Conservation (phyloP, 441 rosid genomes). For the Pelargonium citronellum region DNA sequence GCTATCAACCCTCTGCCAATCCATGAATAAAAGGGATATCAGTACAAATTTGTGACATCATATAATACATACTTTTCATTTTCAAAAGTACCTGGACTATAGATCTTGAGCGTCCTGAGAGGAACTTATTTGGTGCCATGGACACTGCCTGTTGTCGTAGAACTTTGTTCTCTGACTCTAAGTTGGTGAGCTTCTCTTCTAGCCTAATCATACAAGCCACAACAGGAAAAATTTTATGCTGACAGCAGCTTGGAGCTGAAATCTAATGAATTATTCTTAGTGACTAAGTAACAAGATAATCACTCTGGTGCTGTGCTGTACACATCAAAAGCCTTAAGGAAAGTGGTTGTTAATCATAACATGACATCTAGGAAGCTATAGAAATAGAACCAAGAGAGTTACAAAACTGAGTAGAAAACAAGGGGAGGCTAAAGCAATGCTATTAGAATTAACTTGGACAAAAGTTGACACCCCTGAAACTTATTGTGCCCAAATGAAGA, state of each 20-base stretch:
- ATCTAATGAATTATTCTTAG: neutral
- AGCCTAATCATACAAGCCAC: conserved; percentile 41
- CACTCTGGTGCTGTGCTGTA: neutral
- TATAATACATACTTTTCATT: conserved; percentile 2
- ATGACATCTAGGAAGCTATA: neutral
- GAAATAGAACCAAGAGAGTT: neutral
- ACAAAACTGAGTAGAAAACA: neutral
- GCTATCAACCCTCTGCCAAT: conserved; percentile 74
- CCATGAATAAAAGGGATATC: conserved; percentile 10
- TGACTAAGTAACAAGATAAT: too few species aligned
- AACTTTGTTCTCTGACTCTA: conserved; percentile 94
- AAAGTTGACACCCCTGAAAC: neutral
- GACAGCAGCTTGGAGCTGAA: neutral
- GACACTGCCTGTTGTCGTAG: conserved; percentile 93
- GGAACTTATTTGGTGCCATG: conserved; percentile 94
- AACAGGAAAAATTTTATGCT: conserved; percentile 10
- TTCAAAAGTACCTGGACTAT: conserved; percentile 62
- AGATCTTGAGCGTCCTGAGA: conserved; percentile 94
- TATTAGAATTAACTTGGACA: neutral
- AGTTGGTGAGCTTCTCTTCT: conserved; percentile 80
- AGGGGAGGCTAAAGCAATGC: neutral
- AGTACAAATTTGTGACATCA: conserved; percentile 12
- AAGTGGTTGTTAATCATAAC: neutral
- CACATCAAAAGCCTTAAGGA: neutral
- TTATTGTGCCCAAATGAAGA: neutral